A percentile compares a stretch with the other conserved stretches of the same genome.
Evolutionary conservation across 1,139 yeast species (phyloP).

Genomic region (Blastobotrys apis): DNA sequence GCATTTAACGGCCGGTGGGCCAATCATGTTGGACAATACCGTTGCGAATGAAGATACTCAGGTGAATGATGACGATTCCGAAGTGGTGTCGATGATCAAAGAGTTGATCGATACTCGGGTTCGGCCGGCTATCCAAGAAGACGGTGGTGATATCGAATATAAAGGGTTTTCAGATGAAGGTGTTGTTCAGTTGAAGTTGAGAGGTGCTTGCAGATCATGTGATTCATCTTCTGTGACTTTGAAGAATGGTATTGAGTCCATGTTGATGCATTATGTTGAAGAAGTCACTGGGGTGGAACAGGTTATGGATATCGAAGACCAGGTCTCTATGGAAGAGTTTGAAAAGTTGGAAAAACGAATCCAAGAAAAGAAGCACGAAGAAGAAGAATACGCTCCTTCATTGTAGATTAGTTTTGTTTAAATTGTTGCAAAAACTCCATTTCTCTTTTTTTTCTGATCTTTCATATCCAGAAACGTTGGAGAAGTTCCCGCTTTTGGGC

Average conservation of each 20-base stretch:
- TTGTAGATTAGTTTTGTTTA: constrained; percentile 19
- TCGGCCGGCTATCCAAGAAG: constrained; percentile 82
- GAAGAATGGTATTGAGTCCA: constrained; percentile 75
- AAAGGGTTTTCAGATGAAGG: constrained; percentile 67
- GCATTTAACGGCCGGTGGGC: constrained; percentile 71
- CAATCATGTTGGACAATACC: constrained; percentile 45
- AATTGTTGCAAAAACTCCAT: not conserved
- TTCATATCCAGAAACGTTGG: not conserved
- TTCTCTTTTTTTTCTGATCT: not conserved
- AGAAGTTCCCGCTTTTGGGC: no score
- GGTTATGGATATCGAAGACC: constrained; percentile 57
- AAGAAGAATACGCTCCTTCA: constrained; percentile 25
- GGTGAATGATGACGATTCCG: constrained; percentile 60
- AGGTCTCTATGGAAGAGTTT: constrained; percentile 61
- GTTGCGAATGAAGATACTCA: constrained; percentile 46
- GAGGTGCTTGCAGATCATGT: constrained; percentile 82
- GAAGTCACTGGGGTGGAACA: constrained; percentile 76
- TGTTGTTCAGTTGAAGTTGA: constrained; percentile 64
- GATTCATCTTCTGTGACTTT: constrained; percentile 73
- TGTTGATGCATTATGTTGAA: constrained; percentile 81
- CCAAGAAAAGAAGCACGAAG: constrained; percentile 21
- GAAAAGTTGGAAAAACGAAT: constrained; percentile 54
- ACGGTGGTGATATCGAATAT: constrained; percentile 77
- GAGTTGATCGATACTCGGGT: constrained; percentile 91
- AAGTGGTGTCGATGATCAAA: constrained; percentile 83